Evolutionary conservation across 176 grass and related monocot species (phyloP).

Genomic region (Metroxylon sagu): DNA sequence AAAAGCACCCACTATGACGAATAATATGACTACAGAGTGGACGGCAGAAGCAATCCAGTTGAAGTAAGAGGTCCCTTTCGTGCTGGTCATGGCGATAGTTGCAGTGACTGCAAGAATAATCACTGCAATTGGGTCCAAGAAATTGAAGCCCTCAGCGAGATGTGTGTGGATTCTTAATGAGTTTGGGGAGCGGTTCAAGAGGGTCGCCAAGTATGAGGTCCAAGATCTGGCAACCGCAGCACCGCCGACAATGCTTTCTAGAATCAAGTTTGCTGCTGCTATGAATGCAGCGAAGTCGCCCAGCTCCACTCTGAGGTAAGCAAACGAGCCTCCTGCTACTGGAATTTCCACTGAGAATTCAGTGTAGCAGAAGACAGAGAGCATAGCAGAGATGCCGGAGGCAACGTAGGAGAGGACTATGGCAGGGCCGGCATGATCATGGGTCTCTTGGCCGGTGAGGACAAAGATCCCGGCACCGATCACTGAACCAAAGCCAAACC

Average conservation of each 20-base stretch:
- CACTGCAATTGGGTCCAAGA: conserved; percentile 70
- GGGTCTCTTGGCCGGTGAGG: conserved; percentile 73
- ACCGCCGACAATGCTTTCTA: conserved; percentile 72
- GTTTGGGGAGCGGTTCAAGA: conserved; percentile 41
- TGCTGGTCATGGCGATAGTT: conserved; percentile 52
- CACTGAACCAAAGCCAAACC: conserved; percentile 88
- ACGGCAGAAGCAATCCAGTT: conserved; percentile 76
- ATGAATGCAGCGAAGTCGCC: conserved; percentile 84
- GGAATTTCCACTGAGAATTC: conserved; percentile 94
- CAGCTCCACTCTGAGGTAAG: conserved; percentile 85
- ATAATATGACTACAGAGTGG: conserved; percentile 55
- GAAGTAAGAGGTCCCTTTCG: conserved; percentile 66
- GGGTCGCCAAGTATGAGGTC: conserved; percentile 74
- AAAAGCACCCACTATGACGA: conserved; percentile 67
- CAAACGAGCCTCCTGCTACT: conserved; percentile 69
- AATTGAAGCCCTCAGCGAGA: conserved; percentile 39
- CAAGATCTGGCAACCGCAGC: conserved; percentile 66
- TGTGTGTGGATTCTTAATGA: conserved; percentile 49
- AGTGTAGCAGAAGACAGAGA: conserved; percentile 92
- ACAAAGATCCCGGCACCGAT: conserved; percentile 94
- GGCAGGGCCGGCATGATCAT: conserved; percentile 77
- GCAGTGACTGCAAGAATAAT: conserved; percentile 47
- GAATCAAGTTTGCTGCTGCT: conserved; percentile 73
- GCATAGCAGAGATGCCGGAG: conserved; percentile 77
- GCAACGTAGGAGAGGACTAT: conserved; percentile 79